Evolutionary conservation across 2,329 filamentous ascomycete species (phyloP), one percentile per base, ranked within the genome.

Genomic region (Colletotrichum sp.): DNA sequence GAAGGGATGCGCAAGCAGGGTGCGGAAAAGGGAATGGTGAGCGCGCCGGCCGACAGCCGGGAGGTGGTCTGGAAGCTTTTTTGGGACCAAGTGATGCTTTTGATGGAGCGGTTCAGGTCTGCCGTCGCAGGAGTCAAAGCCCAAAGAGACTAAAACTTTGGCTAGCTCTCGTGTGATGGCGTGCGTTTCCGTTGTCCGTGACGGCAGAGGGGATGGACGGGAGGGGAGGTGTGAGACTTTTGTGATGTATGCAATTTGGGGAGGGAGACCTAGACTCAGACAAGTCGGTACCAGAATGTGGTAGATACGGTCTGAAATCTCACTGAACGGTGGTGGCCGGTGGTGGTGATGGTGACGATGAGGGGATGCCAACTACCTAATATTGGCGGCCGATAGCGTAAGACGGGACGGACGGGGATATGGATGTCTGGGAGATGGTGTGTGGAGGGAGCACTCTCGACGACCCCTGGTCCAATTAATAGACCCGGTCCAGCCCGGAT

Each of bases 341-440:
- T 59, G 72, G 39, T 57, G 48, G 7, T 32, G 57, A 13, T 52
- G 52, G 36, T 52, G 72, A 21, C 68, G 21, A 48, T 59, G 65
- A 66, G 69, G 39, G 72, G 52, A 68, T 61, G 59, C 59, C 67
- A 18, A 74, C 66, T 70, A 60, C 72, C 72, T 63, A 68, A 72
- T 68, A 59, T 43, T 72, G 57, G 64, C 43, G 57, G 64, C 48
- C 32, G 70, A 75, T 73, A 75, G 73, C 70, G 64, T 68, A 68
- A 75, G 73, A 73, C 70, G 70, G 70, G 74, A 75, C 55, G 59
- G 74, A 75, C 70, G 70, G 74, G 74, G 57, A 43, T 73, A 63
- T 34, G 70, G 65, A 69, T 75, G 74, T 69, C 43, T 73, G 74
- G 71, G 70, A 75, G 73, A 73, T 69, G 59, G 70, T 70, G 74